Base-by-base conservation (phyloP, 495 filamentous ascomycete genomes). In the Staphylotrichum tortipilum region DNA sequence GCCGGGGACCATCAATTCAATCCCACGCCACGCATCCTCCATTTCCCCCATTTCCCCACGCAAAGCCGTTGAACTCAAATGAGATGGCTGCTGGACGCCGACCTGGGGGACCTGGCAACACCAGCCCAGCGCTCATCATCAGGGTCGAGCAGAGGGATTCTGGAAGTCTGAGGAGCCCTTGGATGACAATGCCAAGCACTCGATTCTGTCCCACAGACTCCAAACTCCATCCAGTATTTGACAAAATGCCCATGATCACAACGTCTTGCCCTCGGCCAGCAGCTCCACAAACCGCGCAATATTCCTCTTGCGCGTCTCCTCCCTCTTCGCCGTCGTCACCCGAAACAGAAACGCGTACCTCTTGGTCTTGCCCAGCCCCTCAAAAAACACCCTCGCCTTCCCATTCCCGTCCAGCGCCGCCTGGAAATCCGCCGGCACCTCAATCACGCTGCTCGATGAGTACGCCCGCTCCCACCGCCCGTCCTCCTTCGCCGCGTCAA, bases 401-500 rank as follows among this genome's bases (percentile, higher is more conserved):
- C 55, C 56, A 26, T 62, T 61, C 10, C 18, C 35, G 0, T 35
- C 53, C 49, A 79, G 41, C 14, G 62, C 67, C 6, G 36, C 40
- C 44, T 52, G 51, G 15, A 79, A 67, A 50, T 77, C 76, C 1
- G 58, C 61, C 3, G 76, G 74, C 7, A 77, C 66, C 22, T 55
- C 53, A 10, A 76, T 73, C 9, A 48, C 64, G 11, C 64, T 68
- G 3, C 70, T 60, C 1, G 71, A 69, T 10, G 68, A 67, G 55
- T 82, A 82, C 0, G 78, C 78, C 29, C 66, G 63, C 2, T 70
- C 70, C 78, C 78, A 80, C 0, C 77, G 66, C 7, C 78, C 78
- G 51, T 80, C 77, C 1, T 60, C 67, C 54, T 76, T 76, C 0
- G 77, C 78, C 1, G 71, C 68, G 4, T 80, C 71, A 24, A 82